phyloP scores from a whole-genome alignment of 257 asterid genomes.

The Paraleonurus japonicus region DNA sequence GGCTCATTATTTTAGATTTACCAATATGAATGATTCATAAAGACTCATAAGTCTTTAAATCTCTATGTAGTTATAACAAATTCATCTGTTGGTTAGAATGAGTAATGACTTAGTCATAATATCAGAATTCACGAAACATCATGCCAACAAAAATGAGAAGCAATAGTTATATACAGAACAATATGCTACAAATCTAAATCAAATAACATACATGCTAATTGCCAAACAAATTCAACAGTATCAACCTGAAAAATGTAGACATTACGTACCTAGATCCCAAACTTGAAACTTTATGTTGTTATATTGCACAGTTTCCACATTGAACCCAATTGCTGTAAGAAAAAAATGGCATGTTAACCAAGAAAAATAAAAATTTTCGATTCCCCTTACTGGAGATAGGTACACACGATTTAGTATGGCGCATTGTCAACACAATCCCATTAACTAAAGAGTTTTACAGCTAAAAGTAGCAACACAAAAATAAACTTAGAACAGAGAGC shows the following conservation, averaged over 20 bases:
- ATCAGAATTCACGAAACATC: conserved; percentile 5
- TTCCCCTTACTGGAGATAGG: background rate
- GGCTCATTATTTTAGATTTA: background rate
- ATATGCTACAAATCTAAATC: conserved; percentile 18
- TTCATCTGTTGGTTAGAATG: background rate
- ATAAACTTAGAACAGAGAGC: conserved; percentile 14
- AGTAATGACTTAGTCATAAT: background rate
- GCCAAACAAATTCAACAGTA: background rate
- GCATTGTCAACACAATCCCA: background rate
- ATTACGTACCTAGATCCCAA: conserved; percentile 77
- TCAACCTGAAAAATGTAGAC: background rate
- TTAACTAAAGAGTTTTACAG: conserved; percentile 2
- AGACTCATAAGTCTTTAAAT: conserved; percentile 2
- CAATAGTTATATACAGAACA: background rate
- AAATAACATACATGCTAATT: background rate
- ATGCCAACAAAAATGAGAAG: conserved; percentile 1
- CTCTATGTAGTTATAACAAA: background rate
- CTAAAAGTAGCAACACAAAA: background rate
- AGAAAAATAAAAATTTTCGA: background rate
- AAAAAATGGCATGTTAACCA: conserved; percentile 13
- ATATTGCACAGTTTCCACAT: conserved; percentile 84
- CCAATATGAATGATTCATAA: background rate
- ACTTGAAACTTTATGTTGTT: conserved; percentile 86
- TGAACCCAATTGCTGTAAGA: conserved; percentile 86
- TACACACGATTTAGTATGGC: conserved; percentile 6